Evolutionary conservation across 768 basidiomycete species (phyloP).

Genomic region (Psilocybe azurescens): DNA sequence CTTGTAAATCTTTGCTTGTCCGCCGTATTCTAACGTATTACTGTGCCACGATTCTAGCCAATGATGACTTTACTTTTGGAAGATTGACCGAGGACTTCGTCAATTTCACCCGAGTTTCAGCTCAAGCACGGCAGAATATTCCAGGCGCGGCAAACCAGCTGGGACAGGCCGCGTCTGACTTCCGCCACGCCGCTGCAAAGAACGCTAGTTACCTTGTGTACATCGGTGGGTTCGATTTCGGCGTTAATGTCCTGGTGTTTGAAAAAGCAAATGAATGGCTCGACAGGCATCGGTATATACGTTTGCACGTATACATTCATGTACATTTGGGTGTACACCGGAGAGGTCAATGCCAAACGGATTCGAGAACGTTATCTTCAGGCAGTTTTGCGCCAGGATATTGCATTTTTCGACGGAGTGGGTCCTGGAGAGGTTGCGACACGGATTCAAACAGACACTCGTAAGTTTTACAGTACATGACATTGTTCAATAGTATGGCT

Average conservation of each 20-base stretch:
- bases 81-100: conserved; percentile 77
- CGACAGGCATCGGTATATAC: conserved; percentile 72
- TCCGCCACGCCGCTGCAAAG: conserved; percentile 53
- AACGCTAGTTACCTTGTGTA: conserved; percentile 68
- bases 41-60: conserved; percentile 44
- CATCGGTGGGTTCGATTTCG: conserved; percentile 54
- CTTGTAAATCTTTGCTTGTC: too few relatives aligned
- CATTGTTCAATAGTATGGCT: too few relatives aligned
- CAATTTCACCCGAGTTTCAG: conserved; percentile 42
- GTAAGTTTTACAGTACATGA: conserved; percentile 39
- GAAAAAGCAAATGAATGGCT: too few relatives aligned
- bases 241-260: background rate
- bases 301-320: conserved; percentile 74
- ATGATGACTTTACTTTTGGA: conserved; percentile 83
- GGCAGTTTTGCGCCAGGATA: conserved; percentile 82
- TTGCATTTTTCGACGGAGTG: conserved; percentile 87
- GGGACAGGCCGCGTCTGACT: conserved; percentile 39
- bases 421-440: conserved; percentile 94
- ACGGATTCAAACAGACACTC: conserved; percentile 86
- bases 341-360: conserved; percentile 81
- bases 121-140: background rate
- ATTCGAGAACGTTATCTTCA: conserved; percentile 84
- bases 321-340: conserved; percentile 70
- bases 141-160: conserved; percentile 1
- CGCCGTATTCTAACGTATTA: too few relatives aligned